Percentiles rank a stretch among this genome's conserved stretches.
phyloP scores from a whole-genome alignment of 2,329 filamentous ascomycete species.

The Pseudogymnoascus sp. region DNA sequence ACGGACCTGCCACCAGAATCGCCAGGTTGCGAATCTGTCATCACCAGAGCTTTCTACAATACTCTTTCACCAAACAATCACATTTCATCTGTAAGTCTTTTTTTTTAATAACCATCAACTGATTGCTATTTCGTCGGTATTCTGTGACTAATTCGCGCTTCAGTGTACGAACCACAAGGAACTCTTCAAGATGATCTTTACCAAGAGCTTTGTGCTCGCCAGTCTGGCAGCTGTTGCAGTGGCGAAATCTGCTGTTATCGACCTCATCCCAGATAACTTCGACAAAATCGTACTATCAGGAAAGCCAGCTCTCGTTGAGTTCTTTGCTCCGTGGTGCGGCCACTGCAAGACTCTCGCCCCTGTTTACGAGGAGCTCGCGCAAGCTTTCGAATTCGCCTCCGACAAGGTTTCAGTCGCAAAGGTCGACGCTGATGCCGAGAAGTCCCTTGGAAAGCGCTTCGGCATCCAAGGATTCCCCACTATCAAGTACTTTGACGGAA shows the following conservation, averaged over 20 bases:
- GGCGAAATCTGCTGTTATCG: slow-evolving; percentile 75
- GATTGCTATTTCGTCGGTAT: background rate
- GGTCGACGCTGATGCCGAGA: slow-evolving; percentile 89
- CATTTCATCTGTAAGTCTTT: background rate
- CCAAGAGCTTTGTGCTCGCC: slow-evolving; percentile 52
- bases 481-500: slow-evolving; percentile 94
- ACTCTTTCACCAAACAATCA: slow-evolving; percentile 5
- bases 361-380: slow-evolving; percentile 82
- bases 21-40: slow-evolving; percentile 2
- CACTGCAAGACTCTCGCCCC: slow-evolving; percentile 98
- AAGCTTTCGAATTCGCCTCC: slow-evolving; percentile 60
- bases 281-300: slow-evolving; percentile 82
- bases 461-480: slow-evolving; percentile 93
- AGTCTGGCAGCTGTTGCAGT: slow-evolving; percentile 46
- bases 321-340: slow-evolving; percentile 97
- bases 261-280: slow-evolving; percentile 86
- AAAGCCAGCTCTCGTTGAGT: slow-evolving; percentile 93
- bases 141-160: background rate
- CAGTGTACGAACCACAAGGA: background rate
- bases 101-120: background rate
- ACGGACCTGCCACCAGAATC: background rate
- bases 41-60: background rate
- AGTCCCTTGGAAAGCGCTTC: slow-evolving; percentile 73
- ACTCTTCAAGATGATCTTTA: slow-evolving; percentile 28
- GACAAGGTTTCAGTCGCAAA: slow-evolving; percentile 80